Conservation (phyloP, 1,284 basidiomycete species). For the Boletus nobilissimus region DNA sequence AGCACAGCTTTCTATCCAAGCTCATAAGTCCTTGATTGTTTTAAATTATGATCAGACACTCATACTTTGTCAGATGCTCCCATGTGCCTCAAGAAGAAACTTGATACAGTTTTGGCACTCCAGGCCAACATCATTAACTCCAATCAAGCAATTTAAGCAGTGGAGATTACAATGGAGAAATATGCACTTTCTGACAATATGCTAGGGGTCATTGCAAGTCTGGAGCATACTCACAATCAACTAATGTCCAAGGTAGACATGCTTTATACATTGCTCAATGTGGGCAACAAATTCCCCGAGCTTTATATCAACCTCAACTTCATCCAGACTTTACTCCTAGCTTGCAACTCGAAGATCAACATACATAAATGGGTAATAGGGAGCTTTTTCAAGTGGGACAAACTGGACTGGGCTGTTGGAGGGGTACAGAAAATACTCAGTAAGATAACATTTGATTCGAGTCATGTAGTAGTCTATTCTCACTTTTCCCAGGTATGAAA, state of each 20-base stretch:
- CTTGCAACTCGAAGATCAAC: conserved; percentile 52
- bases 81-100: conserved; percentile 46
- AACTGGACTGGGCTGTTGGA: conserved; percentile 47
- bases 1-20: background rate
- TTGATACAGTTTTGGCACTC: conserved; percentile 48
- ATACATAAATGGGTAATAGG: conserved; percentile 49
- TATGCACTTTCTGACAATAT: background rate
- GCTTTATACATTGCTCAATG: conserved; percentile 51
- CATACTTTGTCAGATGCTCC: conserved; percentile 47
- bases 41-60: background rate
- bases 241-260: conserved; percentile 20
- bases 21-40: background rate
- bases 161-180: conserved; percentile 25
- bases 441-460: too few species aligned
- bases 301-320: conserved; percentile 48
- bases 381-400: conserved; percentile 54
- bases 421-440: conserved; percentile 34
- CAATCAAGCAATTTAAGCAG: conserved; percentile 37
- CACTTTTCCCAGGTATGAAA: conserved; percentile 6
- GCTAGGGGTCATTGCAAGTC: conserved; percentile 9
- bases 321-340: conserved; percentile 46
- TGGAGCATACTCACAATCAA: conserved; percentile 34
- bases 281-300: conserved; percentile 47
- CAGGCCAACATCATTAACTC: conserved; percentile 48
- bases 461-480: too few species aligned